Conservation (phyloP, 768 basidiomycete genomes). For the Tricholoma flavovirens region DNA sequence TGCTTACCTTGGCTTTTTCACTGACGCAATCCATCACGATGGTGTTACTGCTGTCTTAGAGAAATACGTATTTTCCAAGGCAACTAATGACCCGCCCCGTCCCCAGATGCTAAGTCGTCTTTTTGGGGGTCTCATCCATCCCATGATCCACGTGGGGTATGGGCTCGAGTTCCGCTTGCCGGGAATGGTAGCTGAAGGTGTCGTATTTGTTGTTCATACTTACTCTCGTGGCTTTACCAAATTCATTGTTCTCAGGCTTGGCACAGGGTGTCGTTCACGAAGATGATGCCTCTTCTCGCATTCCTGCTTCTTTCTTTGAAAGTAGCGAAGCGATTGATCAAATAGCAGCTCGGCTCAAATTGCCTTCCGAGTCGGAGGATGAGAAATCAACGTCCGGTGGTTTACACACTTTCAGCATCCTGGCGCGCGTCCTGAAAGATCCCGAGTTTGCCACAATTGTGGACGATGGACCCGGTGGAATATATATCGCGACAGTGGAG, state of each 20-base stretch:
- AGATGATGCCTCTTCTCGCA: conserved; percentile 23
- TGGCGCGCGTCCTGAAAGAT: conserved; percentile 17
- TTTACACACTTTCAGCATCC: conserved; percentile 15
- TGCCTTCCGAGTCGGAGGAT: background rate
- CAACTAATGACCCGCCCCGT: conserved; percentile 34
- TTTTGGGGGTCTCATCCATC: conserved; percentile 54
- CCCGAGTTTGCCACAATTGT: conserved; percentile 12
- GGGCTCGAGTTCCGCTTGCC: conserved; percentile 58
- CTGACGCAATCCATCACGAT: conserved; percentile 30
- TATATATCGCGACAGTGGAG: conserved; percentile 10
- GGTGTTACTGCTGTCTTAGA: conserved; percentile 41
- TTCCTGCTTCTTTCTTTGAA: conserved; percentile 14
- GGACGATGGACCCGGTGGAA: conserved; percentile 6
- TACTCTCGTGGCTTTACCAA: background rate
- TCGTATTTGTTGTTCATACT: background rate
- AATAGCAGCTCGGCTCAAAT: conserved; percentile 10
- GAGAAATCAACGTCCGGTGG: background rate
- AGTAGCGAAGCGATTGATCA: background rate
- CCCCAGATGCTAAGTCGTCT: conserved; percentile 48
- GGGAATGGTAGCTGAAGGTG: conserved; percentile 62
- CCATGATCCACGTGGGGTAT: conserved; percentile 61
- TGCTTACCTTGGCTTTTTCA: conserved; percentile 49
- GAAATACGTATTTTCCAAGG: conserved; percentile 47
- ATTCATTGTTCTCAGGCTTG: conserved; percentile 35
- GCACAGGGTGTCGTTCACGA: conserved; percentile 49